Percentiles rank a stretch among this genome's conserved stretches.
phyloP scores from a whole-genome alignment of 1,284 basidiomycete genomes.

The Trichosporon inkin region DNA sequence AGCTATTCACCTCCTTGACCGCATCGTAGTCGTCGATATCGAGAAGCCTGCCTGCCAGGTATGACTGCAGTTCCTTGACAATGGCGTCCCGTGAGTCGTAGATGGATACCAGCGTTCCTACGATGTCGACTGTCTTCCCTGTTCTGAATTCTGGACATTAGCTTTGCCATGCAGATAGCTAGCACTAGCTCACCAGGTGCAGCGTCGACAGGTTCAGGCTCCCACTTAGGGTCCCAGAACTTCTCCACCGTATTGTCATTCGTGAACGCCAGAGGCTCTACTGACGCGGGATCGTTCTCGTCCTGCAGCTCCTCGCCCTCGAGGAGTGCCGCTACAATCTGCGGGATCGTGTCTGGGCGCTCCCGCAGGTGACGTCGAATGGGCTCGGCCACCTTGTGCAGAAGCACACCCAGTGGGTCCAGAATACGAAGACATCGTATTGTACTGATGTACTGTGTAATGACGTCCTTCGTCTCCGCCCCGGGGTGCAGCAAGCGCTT shows the following conservation, averaged over 20 bases:
- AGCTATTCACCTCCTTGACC: constrained; percentile 67
- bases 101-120: constrained; percentile 90
- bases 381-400: constrained; percentile 86
- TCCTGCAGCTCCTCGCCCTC: constrained; percentile 67
- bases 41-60: constrained; percentile 77
- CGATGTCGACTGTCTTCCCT: constrained; percentile 80
- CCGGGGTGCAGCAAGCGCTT: constrained; percentile 91
- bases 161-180: not conserved
- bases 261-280: constrained; percentile 52
- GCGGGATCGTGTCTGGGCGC: constrained; percentile 82
- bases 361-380: constrained; percentile 77
- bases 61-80: constrained; percentile 83
- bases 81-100: constrained; percentile 93
- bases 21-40: constrained; percentile 71
- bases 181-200: constrained; percentile 64
- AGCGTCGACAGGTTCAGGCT: constrained; percentile 88
- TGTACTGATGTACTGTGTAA: constrained; percentile 88
- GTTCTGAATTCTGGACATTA: constrained; percentile 69
- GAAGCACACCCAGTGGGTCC: constrained; percentile 84
- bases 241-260: constrained; percentile 74
- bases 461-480: constrained; percentile 86
- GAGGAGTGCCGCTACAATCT: constrained; percentile 85
- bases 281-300: constrained; percentile 44
- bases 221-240: constrained; percentile 83
- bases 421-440: constrained; percentile 86